phyloP scores from a whole-genome alignment of 2,329 filamentous ascomycete genomes.

The Fusarium mexicanum region DNA sequence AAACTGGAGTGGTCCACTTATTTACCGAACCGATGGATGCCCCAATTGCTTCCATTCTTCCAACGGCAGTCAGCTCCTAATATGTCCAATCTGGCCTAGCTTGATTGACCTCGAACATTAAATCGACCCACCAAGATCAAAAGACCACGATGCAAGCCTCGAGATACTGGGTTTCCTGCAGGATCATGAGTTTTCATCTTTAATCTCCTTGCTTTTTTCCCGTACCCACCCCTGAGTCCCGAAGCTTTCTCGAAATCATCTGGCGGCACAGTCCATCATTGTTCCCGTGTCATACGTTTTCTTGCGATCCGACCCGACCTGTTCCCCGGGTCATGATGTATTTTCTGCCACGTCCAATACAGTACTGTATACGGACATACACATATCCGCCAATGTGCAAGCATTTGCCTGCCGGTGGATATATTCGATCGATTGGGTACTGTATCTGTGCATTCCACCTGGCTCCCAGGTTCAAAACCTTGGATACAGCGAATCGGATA shows the following conservation, averaged over 20 bases:
- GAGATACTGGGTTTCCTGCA: slow-evolving; percentile 12
- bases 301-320: slow-evolving; percentile 3
- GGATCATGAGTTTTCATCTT: slow-evolving; percentile 14
- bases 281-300: slow-evolving; percentile 41
- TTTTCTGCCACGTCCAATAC: slow-evolving; percentile 15
- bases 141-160: background rate
- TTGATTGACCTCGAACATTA: slow-evolving; percentile 10
- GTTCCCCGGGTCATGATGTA: slow-evolving; percentile 20
- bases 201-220: slow-evolving; percentile 1
- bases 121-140: slow-evolving; percentile 15
- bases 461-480: background rate
- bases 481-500: background rate
- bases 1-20: background rate
- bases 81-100: slow-evolving; percentile 22
- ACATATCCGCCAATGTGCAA: slow-evolving; percentile 17
- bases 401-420: slow-evolving; percentile 17
- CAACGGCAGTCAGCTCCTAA: slow-evolving; percentile 21
- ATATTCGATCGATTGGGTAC: background rate
- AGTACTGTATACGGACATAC: background rate
- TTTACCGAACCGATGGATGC: slow-evolving; percentile 19
- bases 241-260: slow-evolving; percentile 11
- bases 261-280: slow-evolving; percentile 23
- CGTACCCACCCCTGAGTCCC: background rate
- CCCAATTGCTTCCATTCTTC: slow-evolving; percentile 15
- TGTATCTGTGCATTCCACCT: background rate